phyloP scores from a whole-genome alignment of 768 basidiomycete species.

The Trametes sanguinea region DNA sequence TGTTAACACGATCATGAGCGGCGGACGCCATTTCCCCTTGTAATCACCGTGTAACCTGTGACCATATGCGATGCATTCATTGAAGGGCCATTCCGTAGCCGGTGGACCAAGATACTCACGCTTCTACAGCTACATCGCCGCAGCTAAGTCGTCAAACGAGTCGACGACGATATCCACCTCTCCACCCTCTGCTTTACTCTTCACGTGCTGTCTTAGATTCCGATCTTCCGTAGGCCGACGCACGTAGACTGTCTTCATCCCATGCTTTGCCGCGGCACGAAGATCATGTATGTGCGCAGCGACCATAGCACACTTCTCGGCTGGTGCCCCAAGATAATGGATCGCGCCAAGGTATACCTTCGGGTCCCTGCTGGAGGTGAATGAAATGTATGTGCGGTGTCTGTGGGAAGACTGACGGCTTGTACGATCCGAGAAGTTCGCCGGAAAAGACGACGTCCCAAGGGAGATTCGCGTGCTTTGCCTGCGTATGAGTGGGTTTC shows the following conservation, averaged over 20 bases:
- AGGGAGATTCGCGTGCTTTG: conserved; percentile 59
- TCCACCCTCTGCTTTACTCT: conserved; percentile 54
- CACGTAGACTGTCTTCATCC: conserved; percentile 63
- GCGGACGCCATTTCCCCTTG: no score
- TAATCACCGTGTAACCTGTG: no score
- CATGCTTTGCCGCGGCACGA: conserved; percentile 50
- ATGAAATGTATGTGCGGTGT: background rate
- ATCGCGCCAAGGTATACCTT: conserved; percentile 52
- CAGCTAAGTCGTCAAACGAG: conserved; percentile 52
- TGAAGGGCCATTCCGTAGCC: background rate
- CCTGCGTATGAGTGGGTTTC: conserved; percentile 37
- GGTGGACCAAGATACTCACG: background rate
- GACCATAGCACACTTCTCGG: conserved; percentile 60
- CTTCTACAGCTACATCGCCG: conserved; percentile 12
- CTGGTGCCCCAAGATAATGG: conserved; percentile 49
- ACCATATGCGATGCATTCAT: no score
- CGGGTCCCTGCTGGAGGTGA: conserved; percentile 42
- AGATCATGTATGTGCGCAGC: conserved; percentile 64
- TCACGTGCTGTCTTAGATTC: conserved; percentile 34
- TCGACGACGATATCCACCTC: conserved; percentile 59
- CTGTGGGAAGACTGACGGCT: conserved; percentile 50
- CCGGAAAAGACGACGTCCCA: conserved; percentile 67
- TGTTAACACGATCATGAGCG: background rate
- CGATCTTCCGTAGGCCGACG: conserved; percentile 50
- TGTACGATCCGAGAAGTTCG: conserved; percentile 62